Evolutionary conservation across 257 asterid species (phyloP), one percentile per base, ranked within the genome.

Genomic region (Nicotiana obtusifolia): DNA sequence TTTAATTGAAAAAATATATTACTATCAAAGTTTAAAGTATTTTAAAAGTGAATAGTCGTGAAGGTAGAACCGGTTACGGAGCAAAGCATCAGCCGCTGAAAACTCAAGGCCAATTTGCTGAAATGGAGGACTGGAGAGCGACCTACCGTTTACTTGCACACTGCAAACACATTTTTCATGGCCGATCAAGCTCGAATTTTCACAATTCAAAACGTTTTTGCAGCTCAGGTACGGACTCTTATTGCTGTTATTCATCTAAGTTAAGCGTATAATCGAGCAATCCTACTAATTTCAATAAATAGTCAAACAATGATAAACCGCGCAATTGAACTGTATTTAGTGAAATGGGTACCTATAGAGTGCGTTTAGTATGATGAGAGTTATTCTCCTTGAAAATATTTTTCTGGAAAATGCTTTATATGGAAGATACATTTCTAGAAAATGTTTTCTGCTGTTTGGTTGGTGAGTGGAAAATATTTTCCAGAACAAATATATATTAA

Each of bases 111-210:
- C 47, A 41, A 13, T 33, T 41, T 44, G 6, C 56, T 71, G 53
- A 31, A 56, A 92, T 94, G 98, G 90, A 71, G 87, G 88, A 87
- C 24, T 87, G 88, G 89, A 85, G 87, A 86, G 82, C 89, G 52
- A 71, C 87, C 13, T 53, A 33, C 44, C 91, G 91, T 82, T 85
- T 91, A 9, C 89, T 95, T 86, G 87, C 78, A 52, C 84, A 41
- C 57, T 89, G 84, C 53, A 85, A 82, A 24, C 82, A 67, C 77
- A 41, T 82, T 22, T 56, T 77, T 75, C 86, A 84, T 88, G 85
- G 86, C 71, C 88, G 81, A 79, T 49, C 69, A 47, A 83, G 24
- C 77, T 61, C 44, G 10, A 65, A n/a, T 49, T 61, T 79, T 78
- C 81, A 82, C 73, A 78, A 61, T 69, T 88, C 91, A 56, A 73